phyloP scores from a whole-genome alignment of 306 rosid species.

The Lupinus albus region DNA sequence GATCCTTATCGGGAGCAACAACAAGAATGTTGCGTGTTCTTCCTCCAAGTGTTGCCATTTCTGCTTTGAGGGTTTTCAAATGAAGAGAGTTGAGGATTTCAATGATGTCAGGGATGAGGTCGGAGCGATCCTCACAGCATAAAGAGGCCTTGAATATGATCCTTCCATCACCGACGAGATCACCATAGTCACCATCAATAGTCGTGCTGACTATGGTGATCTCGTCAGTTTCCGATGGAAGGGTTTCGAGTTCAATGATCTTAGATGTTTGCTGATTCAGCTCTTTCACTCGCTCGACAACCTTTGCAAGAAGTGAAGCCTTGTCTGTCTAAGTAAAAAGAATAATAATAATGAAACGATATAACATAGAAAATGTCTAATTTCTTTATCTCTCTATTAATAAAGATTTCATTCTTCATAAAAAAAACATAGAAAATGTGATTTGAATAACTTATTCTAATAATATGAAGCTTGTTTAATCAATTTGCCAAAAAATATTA shows the following conservation, averaged over 20 bases:
- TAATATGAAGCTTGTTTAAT: too few relatives aligned
- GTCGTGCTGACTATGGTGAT: constrained; percentile 62
- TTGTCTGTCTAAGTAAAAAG: constrained; percentile 73
- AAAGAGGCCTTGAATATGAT: constrained; percentile 82
- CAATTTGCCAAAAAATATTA: too few relatives aligned
- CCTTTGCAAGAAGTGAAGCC: constrained; percentile 93
- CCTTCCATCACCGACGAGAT: constrained; percentile 50
- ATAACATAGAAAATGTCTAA: too few relatives aligned
- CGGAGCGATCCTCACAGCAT: constrained; percentile 93
- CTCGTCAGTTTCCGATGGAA: constrained; percentile 89
- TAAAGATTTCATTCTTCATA: too few relatives aligned
- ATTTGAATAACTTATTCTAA: too few relatives aligned
- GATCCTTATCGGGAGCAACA: constrained; percentile 80
- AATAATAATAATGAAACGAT: background rate
- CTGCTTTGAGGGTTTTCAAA: constrained; percentile 73
- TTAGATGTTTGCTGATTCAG: constrained; percentile 73
- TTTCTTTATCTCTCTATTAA: too few relatives aligned
- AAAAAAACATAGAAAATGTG: too few relatives aligned
- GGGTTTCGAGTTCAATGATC: constrained; percentile 66
- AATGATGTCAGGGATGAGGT: constrained; percentile 79
- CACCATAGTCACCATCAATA: background rate
- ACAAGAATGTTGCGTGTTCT: constrained; percentile 78
- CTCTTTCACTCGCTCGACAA: constrained; percentile 87
- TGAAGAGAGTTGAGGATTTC: constrained; percentile 85
- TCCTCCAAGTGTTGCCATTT: constrained; percentile 89